These are phyloP conservation scores for Aspergillus awamori DNA, from an alignment of 2,329 filamentous ascomycete genomes.

Conservation along the genomic window DNA sequence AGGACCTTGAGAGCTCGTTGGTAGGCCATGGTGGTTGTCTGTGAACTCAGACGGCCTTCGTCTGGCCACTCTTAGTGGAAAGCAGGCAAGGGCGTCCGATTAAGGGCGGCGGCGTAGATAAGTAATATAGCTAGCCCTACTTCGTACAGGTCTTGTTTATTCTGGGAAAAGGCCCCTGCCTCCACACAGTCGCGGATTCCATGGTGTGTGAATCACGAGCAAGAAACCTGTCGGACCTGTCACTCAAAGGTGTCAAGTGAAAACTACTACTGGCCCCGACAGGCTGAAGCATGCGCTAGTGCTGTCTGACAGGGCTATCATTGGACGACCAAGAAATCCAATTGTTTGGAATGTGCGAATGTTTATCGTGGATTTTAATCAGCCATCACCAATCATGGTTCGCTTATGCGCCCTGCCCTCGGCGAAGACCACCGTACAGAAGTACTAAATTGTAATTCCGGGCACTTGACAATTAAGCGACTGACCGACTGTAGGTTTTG, in stretches of 20 bases:
- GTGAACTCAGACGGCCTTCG: background rate
- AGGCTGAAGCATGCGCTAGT: constrained; percentile 20
- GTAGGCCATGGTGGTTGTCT: constrained; percentile 9
- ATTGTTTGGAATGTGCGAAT: constrained; percentile 13
- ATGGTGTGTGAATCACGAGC: background rate
- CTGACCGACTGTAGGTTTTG: background rate
- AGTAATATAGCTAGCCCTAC: background rate
- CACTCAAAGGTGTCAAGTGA: constrained; percentile 19
- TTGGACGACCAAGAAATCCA: constrained; percentile 12
- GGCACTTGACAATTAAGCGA: background rate
- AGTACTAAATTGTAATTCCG: background rate
- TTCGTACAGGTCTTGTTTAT: background rate
- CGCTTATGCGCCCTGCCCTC: constrained; percentile 5
- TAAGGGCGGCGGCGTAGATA: background rate
- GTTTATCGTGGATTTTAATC: constrained; percentile 4
- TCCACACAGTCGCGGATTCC: constrained; percentile 6
- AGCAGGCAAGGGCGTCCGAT: background rate
- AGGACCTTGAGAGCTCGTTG: background rate
- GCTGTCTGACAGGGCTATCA: constrained; percentile 13
- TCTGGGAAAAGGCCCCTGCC: constrained; percentile 10
- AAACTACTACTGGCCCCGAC: background rate
- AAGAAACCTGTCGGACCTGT: constrained; percentile 32
- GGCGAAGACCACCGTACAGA: background rate
- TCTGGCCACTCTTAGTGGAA: background rate
- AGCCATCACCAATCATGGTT: constrained; percentile 1